Conservation (phyloP, 208 protist genomes). For the Acanthamoeba royreba region DNA sequence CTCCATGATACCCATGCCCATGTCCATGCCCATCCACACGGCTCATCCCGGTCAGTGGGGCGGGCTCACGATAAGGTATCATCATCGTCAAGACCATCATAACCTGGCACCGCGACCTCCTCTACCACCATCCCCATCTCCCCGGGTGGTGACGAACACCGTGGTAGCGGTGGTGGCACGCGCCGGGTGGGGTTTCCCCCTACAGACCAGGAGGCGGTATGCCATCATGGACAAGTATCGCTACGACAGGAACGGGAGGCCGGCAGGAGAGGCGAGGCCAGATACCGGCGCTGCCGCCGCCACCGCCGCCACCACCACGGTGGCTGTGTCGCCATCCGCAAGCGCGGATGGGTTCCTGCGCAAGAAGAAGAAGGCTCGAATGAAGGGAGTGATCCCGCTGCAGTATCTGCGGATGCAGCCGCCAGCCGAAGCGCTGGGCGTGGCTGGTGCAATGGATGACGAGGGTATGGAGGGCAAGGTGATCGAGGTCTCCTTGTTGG, state of each 20-base stretch:
- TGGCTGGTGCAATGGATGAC: not conserved
- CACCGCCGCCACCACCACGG: not conserved
- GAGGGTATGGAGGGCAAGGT: not conserved
- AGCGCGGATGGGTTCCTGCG: not conserved
- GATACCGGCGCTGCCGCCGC: not conserved
- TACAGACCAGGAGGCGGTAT: no score
- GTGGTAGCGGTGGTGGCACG: no score
- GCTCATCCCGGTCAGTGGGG: no score
- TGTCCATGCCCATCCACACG: no score
- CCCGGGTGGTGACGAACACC: no score
- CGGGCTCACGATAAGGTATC: no score
- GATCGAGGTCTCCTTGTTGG: constrained; percentile 44
- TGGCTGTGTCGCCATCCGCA: not conserved
- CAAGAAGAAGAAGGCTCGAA: not conserved
- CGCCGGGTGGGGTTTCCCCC: no score
- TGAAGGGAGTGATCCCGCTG: not conserved
- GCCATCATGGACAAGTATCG: not conserved
- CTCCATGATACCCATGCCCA: no score
- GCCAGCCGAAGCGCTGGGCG: not conserved
- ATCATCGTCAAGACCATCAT: no score
- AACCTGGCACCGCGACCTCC: no score
- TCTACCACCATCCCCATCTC: no score
- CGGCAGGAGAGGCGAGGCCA: not conserved
- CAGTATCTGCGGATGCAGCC: not conserved
- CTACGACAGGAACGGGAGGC: not conserved